Base-by-base conservation (phyloP, 1,139 yeast species). In the Yamadazyma oceani region DNA sequence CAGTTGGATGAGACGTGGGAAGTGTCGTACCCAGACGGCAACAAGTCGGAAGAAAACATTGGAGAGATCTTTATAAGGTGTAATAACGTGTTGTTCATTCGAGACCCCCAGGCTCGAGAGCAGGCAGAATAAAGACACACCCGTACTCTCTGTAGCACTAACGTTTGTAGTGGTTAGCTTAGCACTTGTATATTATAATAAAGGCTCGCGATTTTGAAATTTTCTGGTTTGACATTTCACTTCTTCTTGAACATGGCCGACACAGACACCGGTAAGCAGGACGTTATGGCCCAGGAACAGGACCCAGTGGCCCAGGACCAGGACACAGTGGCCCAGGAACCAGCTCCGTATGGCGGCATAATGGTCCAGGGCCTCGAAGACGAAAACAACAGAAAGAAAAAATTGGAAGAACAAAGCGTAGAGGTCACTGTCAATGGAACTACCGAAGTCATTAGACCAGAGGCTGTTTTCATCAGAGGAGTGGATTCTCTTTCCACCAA, bases 31-130 rank as follows among this genome's bases (percentile, higher is more conserved):
- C 81, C 73, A 12, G 60, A 55, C 2, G 61, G 54, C 1, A 54
- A 48, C 9, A 48, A 40, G 66, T 65, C 42, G 51, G 78, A 80
- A 40, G 89, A 87, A 31, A 54, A 62, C 22, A 69, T 87, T 10
- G 95, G 95, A 4, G 96, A 90, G 54, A 69, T 94, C 21, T 85
- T 92, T 57, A 85, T 92, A 43, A 69, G 96, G 64, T 89, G 94
- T 58, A 85, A 85, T 51, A 85, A 85, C 48, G 90, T 85, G 10
- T 65, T 85, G 37, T 83, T 82, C 67, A 68, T 85, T n/a, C 69
- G 84, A 32, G 74, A 62, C 16, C 30, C 30, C 5, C 21, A 19
- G 8, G 21, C 21, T 6, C 21, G 21, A 19, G 21, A 19, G 21
- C 21, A 19, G 21, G 8, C 21, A 5, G 21, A 19, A n/a, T n/a